phyloP scores from a whole-genome alignment of 768 basidiomycete species.

The Asterophora parasitica region DNA sequence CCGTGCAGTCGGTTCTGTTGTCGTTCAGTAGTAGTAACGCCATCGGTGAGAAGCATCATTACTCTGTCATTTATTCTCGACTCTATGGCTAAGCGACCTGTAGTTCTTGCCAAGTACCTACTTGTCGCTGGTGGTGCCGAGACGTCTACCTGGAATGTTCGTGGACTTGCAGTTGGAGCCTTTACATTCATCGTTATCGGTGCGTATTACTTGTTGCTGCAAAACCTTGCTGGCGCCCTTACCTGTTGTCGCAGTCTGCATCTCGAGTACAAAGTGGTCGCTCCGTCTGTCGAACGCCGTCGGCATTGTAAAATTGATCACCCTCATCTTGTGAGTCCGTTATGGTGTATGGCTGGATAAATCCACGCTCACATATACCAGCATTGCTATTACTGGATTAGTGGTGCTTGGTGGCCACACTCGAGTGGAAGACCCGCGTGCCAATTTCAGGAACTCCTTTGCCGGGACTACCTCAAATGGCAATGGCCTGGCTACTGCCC shows the following conservation, averaged over 20 bases:
- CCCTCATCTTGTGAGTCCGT: conserved; percentile 25
- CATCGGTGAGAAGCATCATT: conserved; percentile 25
- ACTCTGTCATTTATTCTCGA: not conserved
- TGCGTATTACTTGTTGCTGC: conserved; percentile 9
- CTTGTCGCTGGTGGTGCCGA: conserved; percentile 28
- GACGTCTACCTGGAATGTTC: conserved; percentile 28
- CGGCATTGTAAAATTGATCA: conserved; percentile 29
- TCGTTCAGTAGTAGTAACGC: conserved; percentile 36
- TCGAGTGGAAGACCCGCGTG: conserved; percentile 48
- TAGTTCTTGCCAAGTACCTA: conserved; percentile 33
- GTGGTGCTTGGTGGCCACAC: conserved; percentile 58
- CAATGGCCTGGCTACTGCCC: conserved; percentile 37
- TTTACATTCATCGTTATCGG: conserved; percentile 28
- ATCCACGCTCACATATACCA: conserved; percentile 2
- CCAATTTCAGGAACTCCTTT: conserved; percentile 56
- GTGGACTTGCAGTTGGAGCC: conserved; percentile 30
- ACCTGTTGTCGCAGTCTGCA: conserved; percentile 21
- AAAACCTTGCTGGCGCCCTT: not conserved
- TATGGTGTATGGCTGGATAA: no score
- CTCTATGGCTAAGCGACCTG: not conserved
- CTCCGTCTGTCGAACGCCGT: conserved; percentile 31
- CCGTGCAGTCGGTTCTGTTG: conserved; percentile 34
- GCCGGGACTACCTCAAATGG: conserved; percentile 46
- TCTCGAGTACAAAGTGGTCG: conserved; percentile 34
- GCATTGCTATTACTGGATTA: conserved; percentile 51